phyloP scores from a whole-genome alignment of 75 land plant genomes.

The Azolla pinnata region DNA sequence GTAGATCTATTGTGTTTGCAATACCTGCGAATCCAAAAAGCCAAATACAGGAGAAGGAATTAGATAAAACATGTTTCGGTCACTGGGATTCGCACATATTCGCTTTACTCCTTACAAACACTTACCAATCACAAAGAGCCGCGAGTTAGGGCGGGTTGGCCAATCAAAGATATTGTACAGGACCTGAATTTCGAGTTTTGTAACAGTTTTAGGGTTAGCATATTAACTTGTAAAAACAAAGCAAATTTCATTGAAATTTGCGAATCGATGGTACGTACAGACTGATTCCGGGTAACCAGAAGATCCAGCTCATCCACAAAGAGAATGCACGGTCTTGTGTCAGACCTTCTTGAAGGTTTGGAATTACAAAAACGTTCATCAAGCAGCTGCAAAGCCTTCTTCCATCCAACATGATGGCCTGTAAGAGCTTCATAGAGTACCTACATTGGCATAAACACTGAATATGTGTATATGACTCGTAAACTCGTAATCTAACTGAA shows the following conservation, averaged over 20 bases:
- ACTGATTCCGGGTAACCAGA: constrained; percentile 85
- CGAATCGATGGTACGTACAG: constrained; percentile 39
- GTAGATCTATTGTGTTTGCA: constrained; percentile 96
- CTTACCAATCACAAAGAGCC: constrained; percentile 79
- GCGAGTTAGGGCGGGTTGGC: constrained; percentile 82
- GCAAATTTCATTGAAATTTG: no score
- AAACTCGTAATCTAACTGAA: no score
- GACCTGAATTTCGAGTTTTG: constrained; percentile 38
- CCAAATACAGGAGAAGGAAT: no score
- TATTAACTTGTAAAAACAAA: no score
- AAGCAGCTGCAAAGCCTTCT: constrained; percentile 72
- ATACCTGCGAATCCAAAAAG: constrained; percentile 54
- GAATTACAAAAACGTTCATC: constrained; percentile 71
- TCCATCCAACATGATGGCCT: constrained; percentile 87
- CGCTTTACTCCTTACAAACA: no score
- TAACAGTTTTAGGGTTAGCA: not conserved
- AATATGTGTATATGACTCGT: no score
- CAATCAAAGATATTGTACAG: constrained; percentile 96
- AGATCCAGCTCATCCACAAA: constrained; percentile 98
- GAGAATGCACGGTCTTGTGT: constrained; percentile 69
- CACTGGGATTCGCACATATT: no score
- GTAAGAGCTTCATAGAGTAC: constrained; percentile 87
- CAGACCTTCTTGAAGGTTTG: constrained; percentile 28
- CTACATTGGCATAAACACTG: no score
- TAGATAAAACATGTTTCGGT: no score